A percentile compares a stretch with the other conserved stretches of the same genome.
phyloP scores from a whole-genome alignment of 1,284 basidiomycete genomes.

The Blastosporella zonata region DNA sequence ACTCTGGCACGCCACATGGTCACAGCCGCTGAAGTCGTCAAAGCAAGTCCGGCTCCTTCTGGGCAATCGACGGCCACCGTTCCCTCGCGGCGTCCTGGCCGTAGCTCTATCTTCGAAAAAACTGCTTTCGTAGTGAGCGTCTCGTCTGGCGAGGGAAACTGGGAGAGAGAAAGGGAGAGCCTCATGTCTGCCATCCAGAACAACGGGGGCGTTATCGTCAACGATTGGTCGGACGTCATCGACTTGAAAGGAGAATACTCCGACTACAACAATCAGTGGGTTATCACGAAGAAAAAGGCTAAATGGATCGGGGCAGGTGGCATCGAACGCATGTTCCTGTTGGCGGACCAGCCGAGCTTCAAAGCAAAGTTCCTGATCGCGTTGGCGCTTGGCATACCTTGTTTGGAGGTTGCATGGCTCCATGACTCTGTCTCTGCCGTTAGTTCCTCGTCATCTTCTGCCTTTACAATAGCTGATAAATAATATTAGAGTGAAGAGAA shows the following conservation, averaged over 20 bases:
- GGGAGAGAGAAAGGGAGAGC: conserved; percentile 36
- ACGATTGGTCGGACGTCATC: conserved; percentile 69
- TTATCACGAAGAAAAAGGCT: conserved; percentile 44
- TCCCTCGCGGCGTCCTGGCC: conserved; percentile 28
- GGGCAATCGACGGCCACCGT: conserved; percentile 29
- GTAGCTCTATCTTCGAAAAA: conserved; percentile 40
- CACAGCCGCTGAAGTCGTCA: conserved; percentile 28
- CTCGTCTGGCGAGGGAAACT: conserved; percentile 31
- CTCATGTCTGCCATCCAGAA: conserved; percentile 45
- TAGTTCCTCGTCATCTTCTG: conserved; percentile 21
- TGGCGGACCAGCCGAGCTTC: conserved; percentile 60
- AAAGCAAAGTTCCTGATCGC: conserved; percentile 82
- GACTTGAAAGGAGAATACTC: conserved; percentile 49
- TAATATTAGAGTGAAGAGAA: conserved; percentile 31
- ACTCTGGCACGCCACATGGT: conserved; percentile 38
- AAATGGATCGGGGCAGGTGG: conserved; percentile 37
- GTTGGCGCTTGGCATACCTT: conserved; percentile 83
- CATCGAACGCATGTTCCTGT: conserved; percentile 62
- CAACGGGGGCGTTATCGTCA: conserved; percentile 59
- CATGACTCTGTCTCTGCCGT: conserved; percentile 41
- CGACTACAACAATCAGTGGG: conserved; percentile 48
- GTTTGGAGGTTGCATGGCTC: conserved; percentile 67
- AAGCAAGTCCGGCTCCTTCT: conserved; percentile 44
- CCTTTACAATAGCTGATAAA: conserved; percentile 10
- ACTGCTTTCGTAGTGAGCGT: conserved; percentile 51